A percentile compares a stretch with the other conserved stretches of the same genome.
Conservation (phyloP, 805 yeast species). For the Pichia membranifaciens region DNA sequence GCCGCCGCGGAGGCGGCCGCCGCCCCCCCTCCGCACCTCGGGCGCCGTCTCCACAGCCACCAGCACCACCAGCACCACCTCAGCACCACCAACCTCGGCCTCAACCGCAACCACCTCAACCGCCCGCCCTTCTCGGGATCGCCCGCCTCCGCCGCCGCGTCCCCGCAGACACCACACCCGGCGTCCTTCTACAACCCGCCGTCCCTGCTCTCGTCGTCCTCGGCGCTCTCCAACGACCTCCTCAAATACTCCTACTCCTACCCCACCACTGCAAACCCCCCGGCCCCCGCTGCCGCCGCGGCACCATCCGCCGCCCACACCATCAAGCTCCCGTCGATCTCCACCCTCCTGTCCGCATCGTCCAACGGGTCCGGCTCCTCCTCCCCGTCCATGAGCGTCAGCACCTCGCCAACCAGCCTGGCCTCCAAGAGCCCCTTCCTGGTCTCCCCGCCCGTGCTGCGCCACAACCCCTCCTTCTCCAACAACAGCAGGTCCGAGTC, state of each 20-base stretch:
- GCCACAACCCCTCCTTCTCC: constrained; percentile 1
- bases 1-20: no score
- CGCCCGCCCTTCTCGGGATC: no score
- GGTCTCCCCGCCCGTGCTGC: constrained; percentile 9
- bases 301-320: neutral
- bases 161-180: neutral
- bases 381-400: neutral
- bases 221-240: constrained; percentile 13
- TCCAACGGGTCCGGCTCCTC: neutral
- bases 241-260: constrained; percentile 14
- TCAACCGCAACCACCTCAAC: no score
- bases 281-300: no score
- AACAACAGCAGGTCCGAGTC: constrained; percentile 12
- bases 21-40: no score
- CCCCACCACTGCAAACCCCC: constrained; percentile 13
- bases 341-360: constrained; percentile 2
- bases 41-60: no score
- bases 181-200: neutral
- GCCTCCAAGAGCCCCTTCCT: neutral
- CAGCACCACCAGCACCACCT: no score
- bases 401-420: neutral
- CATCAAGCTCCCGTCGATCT: constrained; percentile 5
- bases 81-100: no score
- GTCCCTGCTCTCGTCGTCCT: neutral
- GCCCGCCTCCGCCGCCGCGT: no score